These are phyloP conservation scores for Rosa lucieae DNA, from an alignment of 306 rosid species.

Conservation along the genomic window DNA sequence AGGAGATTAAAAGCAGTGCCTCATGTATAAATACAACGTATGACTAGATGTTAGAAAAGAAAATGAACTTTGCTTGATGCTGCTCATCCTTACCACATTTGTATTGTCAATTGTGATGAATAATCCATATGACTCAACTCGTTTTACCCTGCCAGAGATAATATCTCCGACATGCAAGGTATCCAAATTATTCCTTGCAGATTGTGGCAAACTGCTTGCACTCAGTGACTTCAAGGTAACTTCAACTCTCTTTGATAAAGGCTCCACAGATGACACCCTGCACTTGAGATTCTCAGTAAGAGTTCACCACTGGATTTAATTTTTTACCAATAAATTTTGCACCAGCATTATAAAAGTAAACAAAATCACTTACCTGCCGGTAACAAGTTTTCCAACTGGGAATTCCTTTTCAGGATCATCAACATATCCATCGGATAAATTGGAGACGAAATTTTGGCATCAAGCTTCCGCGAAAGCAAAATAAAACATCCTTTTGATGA, in stretches of 20 bases:
- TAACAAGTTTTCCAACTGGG: constrained; percentile 81
- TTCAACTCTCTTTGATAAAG: constrained; percentile 81
- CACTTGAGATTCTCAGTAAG: constrained; percentile 30
- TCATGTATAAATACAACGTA: not conserved
- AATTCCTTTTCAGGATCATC: constrained; percentile 65
- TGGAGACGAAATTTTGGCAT: constrained; percentile 78
- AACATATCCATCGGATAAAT: constrained; percentile 69
- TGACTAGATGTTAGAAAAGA: not conserved
- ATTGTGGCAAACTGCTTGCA: constrained; percentile 31
- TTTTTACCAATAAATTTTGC: constrained; percentile 9
- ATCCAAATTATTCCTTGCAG: constrained; percentile 49
- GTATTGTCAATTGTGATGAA: constrained; percentile 72
- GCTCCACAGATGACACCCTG: constrained; percentile 91
- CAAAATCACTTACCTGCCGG: constrained; percentile 56
- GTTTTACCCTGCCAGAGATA: constrained; percentile 74
- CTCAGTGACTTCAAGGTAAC: constrained; percentile 68
- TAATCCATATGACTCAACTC: constrained; percentile 85
- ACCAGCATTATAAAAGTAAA: constrained; percentile 10
- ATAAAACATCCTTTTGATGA: constrained; percentile 88
- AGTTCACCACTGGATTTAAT: constrained; percentile 12
- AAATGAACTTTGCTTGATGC: not conserved
- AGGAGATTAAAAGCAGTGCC: not conserved
- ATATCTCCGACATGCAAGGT: constrained; percentile 64
- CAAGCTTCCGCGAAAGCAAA: constrained; percentile 71
- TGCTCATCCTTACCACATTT: constrained; percentile 49